Evolutionary conservation across 2,329 filamentous ascomycete genomes (phyloP), one percentile per base, ranked within the genome.

Genomic region (Endocalyx cinctus): DNA sequence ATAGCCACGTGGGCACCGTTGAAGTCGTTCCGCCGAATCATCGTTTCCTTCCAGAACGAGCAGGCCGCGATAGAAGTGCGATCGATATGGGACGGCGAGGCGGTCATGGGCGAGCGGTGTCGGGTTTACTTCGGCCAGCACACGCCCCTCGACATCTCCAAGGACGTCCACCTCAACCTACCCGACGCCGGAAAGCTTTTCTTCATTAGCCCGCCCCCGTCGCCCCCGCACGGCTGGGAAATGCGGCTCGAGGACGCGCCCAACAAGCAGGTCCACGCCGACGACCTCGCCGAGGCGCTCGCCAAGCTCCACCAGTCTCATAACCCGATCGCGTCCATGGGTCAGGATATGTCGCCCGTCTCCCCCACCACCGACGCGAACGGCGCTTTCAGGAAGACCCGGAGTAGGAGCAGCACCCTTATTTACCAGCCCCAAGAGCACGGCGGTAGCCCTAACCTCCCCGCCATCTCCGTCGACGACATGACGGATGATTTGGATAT

Each of bases 1-100:
- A 78, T 90, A 44, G 81, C 87, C 63, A 79, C 82, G 38, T 92
- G 85, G 72, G 77, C 83, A 10, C 86, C 86, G 0, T 74, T 92
- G 42, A 87, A 86, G 58, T 88, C 83, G 6, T 87, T 92, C 70
- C 77, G 82, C 44, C 82, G 86, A 57, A 87, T 92, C 52, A 72
- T 90, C 48, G 77, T 85, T 41, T 87, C 84, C 47, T 90, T 92
- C 69, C 81, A 74, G 60, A 77, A 79, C 40, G 69, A 74, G 50
- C 74, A 80, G 33, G 75, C 82, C 34, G 84, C 86, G 36, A 78
- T 86, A 48, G 67, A 70, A 35, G 82, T 90, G 35, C 80, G 84
- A 43, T 68, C 77, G 46, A 69, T 82, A 35, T 84, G 87, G 62
- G 84, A 92, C 51, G 80, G 82, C 49, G 82, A 88, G 62, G 66